A percentile compares a stretch with the other conserved stretches of the same genome.
These are phyloP conservation scores for Phytophthora pluvialis DNA, from an alignment of 352 stramenopile genomes.

Conservation along the genomic window DNA sequence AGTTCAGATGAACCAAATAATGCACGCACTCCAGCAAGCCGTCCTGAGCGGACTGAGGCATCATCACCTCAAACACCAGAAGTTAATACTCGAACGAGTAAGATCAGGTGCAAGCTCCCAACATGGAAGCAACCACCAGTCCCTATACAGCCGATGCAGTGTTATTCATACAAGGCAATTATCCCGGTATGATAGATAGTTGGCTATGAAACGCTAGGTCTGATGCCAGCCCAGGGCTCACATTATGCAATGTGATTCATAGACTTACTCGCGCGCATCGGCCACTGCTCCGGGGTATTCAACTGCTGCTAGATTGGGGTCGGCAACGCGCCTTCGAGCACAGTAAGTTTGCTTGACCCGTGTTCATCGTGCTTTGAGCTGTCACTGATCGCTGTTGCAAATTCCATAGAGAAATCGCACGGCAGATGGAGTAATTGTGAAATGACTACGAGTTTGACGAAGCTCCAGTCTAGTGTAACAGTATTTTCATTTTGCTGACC, in stretches of 20 bases:
- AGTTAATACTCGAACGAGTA: not conserved
- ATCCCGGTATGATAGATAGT: conserved; percentile 41
- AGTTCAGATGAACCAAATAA: conserved; percentile 10
- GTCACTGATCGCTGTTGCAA: conserved; percentile 1
- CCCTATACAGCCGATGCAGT: conserved; percentile 56
- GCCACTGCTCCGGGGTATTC: conserved; percentile 14
- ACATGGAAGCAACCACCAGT: conserved; percentile 68
- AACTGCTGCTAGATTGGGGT: conserved; percentile 11
- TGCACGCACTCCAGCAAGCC: not conserved
- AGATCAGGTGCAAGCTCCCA: conserved; percentile 39
- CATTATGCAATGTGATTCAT: not conserved
- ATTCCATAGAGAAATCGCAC: conserved; percentile 15
- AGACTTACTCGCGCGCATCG: conserved; percentile 12
- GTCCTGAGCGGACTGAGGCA: not conserved
- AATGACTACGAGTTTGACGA: not conserved
- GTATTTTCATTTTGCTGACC: conserved; percentile 11
- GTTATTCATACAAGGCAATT: conserved; percentile 59
- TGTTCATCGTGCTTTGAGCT: not conserved
- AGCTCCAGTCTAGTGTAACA: not conserved
- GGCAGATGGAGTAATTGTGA: conserved; percentile 15
- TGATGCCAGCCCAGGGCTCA: not conserved
- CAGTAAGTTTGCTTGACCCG: conserved; percentile 19
- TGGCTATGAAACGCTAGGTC: too few relatives aligned
- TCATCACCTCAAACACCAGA: not conserved
- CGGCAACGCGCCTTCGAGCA: conserved; percentile 22